Evolutionary conservation across 2,329 filamentous ascomycete genomes (phyloP).

Genomic region (Aspergillus intermedius): DNA sequence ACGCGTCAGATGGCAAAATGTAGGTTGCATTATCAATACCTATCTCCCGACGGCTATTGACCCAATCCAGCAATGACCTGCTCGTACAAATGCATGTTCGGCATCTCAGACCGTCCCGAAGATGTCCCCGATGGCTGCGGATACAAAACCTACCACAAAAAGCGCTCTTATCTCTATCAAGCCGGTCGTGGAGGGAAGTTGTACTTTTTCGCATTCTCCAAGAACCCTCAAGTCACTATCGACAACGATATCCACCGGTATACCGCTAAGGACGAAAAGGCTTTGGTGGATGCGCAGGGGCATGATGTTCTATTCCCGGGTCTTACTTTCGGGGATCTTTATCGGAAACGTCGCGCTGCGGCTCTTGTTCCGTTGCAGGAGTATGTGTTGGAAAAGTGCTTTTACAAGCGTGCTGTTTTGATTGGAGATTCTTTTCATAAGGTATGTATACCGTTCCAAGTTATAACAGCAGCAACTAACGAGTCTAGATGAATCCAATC

Average conservation of each 20-base stretch:
- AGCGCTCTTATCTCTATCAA: slow-evolving; percentile 11
- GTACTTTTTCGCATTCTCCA: slow-evolving; percentile 16
- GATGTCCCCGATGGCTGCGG: slow-evolving; percentile 1
- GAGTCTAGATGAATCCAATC: slow-evolving; percentile 10
- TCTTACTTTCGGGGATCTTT: slow-evolving; percentile 31
- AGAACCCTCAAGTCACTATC: slow-evolving; percentile 16
- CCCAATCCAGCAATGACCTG: slow-evolving; percentile 11
- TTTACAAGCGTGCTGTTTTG: slow-evolving; percentile 33
- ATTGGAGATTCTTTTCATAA: slow-evolving; percentile 42
- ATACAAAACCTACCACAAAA: slow-evolving; percentile 8
- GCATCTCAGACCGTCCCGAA: slow-evolving; percentile 12
- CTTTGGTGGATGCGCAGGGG: slow-evolving; percentile 17
- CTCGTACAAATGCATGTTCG: slow-evolving; percentile 16
- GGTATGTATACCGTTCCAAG: slow-evolving; percentile 13
- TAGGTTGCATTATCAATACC: neutral
- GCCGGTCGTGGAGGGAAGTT: slow-evolving; percentile 6
- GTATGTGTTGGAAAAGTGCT: slow-evolving; percentile 34
- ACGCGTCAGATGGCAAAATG: slow-evolving; percentile 1
- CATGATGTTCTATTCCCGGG: slow-evolving; percentile 20
- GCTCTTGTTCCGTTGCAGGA: slow-evolving; percentile 29
- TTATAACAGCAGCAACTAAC: neutral
- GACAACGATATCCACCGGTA: slow-evolving; percentile 22
- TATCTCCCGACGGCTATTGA: neutral
- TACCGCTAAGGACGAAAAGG: slow-evolving; percentile 26
- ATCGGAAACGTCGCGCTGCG: slow-evolving; percentile 14